Conservation (phyloP, 2,329 filamentous ascomycete genomes). For the Fulvia fulva region DNA sequence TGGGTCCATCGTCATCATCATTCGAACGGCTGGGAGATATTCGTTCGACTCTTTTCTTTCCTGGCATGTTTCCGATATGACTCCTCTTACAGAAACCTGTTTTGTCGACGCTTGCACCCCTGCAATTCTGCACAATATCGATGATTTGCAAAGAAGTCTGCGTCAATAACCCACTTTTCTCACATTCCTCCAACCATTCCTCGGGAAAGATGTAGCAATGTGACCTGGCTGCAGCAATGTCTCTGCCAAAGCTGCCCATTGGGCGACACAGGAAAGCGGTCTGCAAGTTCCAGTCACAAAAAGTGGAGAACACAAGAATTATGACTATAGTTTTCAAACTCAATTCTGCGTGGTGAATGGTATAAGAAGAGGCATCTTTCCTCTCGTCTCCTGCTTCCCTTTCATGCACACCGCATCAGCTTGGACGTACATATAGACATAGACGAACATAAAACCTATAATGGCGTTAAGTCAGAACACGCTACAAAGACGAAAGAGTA, state of each 20-base stretch:
- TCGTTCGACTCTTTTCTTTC: neutral
- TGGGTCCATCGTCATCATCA: too few species aligned
- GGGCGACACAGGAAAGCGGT: neutral
- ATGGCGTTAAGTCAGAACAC: neutral
- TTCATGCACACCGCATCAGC: neutral
- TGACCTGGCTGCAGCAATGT: neutral
- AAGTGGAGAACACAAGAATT: neutral
- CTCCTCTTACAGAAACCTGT: neutral
- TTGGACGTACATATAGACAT: neutral
- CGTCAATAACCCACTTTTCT: neutral
- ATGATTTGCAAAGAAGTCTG: neutral
- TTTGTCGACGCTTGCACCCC: neutral
- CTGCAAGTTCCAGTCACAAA: neutral
- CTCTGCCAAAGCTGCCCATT: neutral
- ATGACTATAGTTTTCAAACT: neutral
- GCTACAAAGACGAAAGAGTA: neutral
- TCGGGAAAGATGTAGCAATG: neutral
- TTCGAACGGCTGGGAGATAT: neutral
- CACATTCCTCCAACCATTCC: neutral
- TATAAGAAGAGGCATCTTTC: neutral
- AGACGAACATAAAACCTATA: neutral
- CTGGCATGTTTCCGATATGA: neutral
- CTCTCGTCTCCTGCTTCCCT: neutral
- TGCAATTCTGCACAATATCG: neutral
- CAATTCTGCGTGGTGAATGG: neutral